phyloP scores from a whole-genome alignment of 805 yeast genomes.

The Suhomyces sp. region DNA sequence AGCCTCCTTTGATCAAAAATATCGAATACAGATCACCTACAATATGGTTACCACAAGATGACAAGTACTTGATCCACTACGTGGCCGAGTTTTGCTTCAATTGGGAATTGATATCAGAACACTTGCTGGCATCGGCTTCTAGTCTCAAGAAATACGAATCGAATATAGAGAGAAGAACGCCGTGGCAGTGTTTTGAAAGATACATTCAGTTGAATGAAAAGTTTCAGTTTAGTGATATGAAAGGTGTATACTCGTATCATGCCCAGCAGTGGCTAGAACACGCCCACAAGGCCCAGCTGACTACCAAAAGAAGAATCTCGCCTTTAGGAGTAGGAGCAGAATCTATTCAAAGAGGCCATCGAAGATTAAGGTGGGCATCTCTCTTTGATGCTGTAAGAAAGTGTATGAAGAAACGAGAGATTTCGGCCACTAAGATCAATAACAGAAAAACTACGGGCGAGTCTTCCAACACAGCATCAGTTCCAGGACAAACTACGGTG shows the following conservation, averaged over 20 bases:
- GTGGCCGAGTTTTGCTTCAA: slow-evolving; percentile 87
- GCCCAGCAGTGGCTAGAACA: slow-evolving; percentile 93
- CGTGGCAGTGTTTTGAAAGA: slow-evolving; percentile 98
- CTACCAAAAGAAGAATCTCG: slow-evolving; percentile 82
- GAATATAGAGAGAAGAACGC: slow-evolving; percentile 90
- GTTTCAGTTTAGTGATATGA: slow-evolving; percentile 81
- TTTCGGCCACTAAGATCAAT: slow-evolving; percentile 38
- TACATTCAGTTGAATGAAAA: slow-evolving; percentile 89
- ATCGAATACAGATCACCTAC: slow-evolving; percentile 86
- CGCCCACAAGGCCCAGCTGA: slow-evolving; percentile 83
- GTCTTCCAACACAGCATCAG: slow-evolving; percentile 3
- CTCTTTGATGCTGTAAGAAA: slow-evolving; percentile 95
- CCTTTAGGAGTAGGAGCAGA: slow-evolving; percentile 94
- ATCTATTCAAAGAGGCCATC: slow-evolving; percentile 89
- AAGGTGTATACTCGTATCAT: slow-evolving; percentile 76
- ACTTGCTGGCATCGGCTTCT: slow-evolving; percentile 63
- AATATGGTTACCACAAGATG: slow-evolving; percentile 95
- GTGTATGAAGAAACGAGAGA: slow-evolving; percentile 85
- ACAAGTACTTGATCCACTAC: slow-evolving; percentile 69
- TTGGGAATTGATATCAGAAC: slow-evolving; percentile 89
- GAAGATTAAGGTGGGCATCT: slow-evolving; percentile 90
- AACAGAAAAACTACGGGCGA: slow-evolving; percentile 7
- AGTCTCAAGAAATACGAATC: slow-evolving; percentile 64
- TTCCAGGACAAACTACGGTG: neutral
- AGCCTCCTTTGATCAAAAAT: slow-evolving; percentile 81